Conservation (phyloP, 257 asterid species). For the Penstemon newberryi region DNA sequence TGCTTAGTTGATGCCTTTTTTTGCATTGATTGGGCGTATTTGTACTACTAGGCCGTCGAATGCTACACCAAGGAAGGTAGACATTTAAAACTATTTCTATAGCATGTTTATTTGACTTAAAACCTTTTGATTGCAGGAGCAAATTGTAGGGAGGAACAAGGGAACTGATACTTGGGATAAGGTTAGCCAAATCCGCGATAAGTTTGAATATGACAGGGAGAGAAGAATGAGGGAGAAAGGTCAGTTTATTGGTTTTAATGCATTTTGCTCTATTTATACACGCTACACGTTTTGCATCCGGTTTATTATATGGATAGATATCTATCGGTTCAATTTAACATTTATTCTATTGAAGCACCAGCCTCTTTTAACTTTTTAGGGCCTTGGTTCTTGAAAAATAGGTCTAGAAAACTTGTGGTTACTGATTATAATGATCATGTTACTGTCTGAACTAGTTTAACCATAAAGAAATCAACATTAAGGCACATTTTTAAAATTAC, state of each 20-base stretch:
- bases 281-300: slow-evolving; percentile 9
- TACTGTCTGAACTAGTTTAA: background rate
- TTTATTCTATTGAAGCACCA: background rate
- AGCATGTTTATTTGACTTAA: slow-evolving; percentile 18
- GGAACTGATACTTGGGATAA: slow-evolving; percentile 59
- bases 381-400: slow-evolving; percentile 3
- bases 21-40: slow-evolving; percentile 6
- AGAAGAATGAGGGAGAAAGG: slow-evolving; percentile 91
- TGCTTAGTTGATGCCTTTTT: background rate
- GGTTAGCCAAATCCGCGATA: slow-evolving; percentile 80
- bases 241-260: slow-evolving; percentile 32
- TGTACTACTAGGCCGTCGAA: background rate
- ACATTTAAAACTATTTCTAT: background rate
- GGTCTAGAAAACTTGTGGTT: background rate
- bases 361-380: slow-evolving; percentile 1
- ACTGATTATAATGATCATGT: background rate
- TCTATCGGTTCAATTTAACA: background rate
- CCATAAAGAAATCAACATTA: background rate
- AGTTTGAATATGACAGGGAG: slow-evolving; percentile 87
- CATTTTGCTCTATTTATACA: slow-evolving; percentile 12
- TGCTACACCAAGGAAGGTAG: slow-evolving; percentile 2
- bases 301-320: slow-evolving; percentile 19
- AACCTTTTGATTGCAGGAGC: slow-evolving; percentile 51
- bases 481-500: background rate
- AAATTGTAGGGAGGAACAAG: slow-evolving; percentile 44